A percentile compares a stretch with the other conserved stretches of the same genome.
phyloP scores from a whole-genome alignment of 805 yeast species.

The Candida fluviatilis region DNA sequence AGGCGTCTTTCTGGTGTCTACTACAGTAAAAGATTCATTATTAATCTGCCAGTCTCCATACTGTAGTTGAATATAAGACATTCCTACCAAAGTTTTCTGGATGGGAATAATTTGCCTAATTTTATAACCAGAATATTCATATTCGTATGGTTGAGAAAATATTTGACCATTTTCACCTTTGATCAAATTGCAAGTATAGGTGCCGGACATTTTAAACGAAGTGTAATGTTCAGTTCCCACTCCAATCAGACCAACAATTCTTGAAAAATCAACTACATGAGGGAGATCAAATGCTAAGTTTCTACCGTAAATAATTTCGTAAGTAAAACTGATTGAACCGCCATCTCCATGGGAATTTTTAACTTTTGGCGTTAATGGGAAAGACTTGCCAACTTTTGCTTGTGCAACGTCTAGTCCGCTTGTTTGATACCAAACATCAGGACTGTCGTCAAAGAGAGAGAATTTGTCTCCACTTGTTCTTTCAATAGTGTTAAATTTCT shows the following conservation, averaged over 20 bases:
- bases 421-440: constrained; percentile 2
- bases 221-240: neutral
- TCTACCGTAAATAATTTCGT: neutral
- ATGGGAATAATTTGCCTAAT: constrained; percentile 1
- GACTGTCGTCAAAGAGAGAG: neutral
- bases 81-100: neutral
- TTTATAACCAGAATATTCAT: constrained; percentile 3
- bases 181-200: neutral
- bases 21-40: neutral
- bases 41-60: constrained; percentile 1
- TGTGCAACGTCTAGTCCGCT: neutral
- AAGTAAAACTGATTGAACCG: neutral
- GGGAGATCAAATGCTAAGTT: constrained; percentile 1
- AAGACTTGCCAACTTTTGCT: neutral
- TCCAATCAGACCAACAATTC: neutral
- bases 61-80: neutral
- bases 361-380: constrained; percentile 2
- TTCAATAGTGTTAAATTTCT: neutral
- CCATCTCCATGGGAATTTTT: constrained; percentile 1
- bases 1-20: neutral
- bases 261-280: constrained; percentile 2
- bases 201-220: constrained; percentile 1
- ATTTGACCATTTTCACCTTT: constrained; percentile 2
- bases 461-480: neutral
- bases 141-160: neutral